Evolutionary conservation across 352 stramenopile species (phyloP).

Genomic region (Globisporangium cederbergense): DNA sequence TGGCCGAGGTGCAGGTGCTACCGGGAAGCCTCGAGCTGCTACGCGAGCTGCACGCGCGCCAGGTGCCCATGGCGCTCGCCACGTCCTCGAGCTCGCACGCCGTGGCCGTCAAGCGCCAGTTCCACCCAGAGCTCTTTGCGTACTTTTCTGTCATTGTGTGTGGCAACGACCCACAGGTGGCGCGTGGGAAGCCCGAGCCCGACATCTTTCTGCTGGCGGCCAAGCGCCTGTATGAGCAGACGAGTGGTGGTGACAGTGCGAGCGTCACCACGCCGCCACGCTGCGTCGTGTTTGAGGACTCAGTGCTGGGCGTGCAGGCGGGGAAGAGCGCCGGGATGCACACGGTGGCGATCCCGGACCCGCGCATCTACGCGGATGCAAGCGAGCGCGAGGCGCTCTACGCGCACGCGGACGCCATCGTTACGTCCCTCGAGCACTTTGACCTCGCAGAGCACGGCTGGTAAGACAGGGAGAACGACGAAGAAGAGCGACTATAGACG

Average conservation of each 20-base stretch:
- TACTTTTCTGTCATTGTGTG: constrained; percentile 74
- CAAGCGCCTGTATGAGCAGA: constrained; percentile 44
- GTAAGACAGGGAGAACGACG: constrained; percentile 3
- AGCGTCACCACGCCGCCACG: constrained; percentile 25
- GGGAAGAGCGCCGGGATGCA: constrained; percentile 66
- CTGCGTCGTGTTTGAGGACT: constrained; percentile 81
- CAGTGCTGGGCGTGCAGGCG: constrained; percentile 57
- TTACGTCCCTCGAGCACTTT: constrained; percentile 62
- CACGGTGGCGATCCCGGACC: constrained; percentile 66
- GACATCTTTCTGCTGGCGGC: constrained; percentile 79
- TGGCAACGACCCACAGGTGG: constrained; percentile 68
- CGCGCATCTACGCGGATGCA: constrained; percentile 54
- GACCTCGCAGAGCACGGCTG: constrained; percentile 54
- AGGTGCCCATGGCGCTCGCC: constrained; percentile 63
- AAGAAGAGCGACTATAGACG: neutral
- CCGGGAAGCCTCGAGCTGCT: constrained; percentile 52
- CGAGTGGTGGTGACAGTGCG: constrained; percentile 3
- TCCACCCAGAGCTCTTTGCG: constrained; percentile 71
- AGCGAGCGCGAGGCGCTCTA: constrained; percentile 46
- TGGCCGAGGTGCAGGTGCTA: constrained; percentile 45
- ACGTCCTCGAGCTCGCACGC: constrained; percentile 68
- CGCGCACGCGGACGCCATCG: constrained; percentile 52
- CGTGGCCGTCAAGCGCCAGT: constrained; percentile 59
- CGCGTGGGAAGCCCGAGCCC: constrained; percentile 66
- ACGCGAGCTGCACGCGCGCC: constrained; percentile 35